Evolutionary conservation across 1,284 basidiomycete species (phyloP).

Genomic region (Fomitiporia mediterranea): DNA sequence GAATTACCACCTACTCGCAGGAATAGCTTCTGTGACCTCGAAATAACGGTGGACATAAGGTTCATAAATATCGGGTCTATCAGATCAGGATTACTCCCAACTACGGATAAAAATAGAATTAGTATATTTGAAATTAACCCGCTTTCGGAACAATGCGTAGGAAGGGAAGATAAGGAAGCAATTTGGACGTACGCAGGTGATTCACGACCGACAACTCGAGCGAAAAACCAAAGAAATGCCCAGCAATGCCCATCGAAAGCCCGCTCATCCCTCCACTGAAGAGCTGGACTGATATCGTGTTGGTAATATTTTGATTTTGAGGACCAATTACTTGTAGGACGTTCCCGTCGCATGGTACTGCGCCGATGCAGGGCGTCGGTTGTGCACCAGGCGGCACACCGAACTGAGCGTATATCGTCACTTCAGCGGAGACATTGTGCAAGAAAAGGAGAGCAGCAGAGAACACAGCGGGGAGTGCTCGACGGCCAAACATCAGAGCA

Average conservation of each 20-base stretch:
- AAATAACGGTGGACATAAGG: conserved; percentile 12
- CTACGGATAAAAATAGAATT: too few relatives aligned
- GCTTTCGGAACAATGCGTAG: not conserved
- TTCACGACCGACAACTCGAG: conserved; percentile 40
- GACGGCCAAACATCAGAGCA: not conserved
- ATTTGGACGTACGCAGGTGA: conserved; percentile 27
- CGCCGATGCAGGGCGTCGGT: conserved; percentile 18
- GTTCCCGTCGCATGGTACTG: conserved; percentile 18
- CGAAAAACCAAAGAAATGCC: conserved; percentile 41
- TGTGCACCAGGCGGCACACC: not conserved
- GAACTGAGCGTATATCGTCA: not conserved
- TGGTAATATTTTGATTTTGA: not conserved
- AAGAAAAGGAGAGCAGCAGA: not conserved
- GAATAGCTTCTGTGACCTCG: conserved; percentile 4
- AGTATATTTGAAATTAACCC: too few relatives aligned
- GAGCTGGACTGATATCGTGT: conserved; percentile 35
- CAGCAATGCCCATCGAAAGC: conserved; percentile 42
- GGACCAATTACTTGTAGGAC: conserved; percentile 5
- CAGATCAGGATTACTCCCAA: conserved; percentile 1
- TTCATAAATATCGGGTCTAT: conserved; percentile 18
- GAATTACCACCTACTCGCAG: conserved; percentile 20
- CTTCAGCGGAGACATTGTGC: conserved; percentile 2
- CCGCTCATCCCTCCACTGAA: conserved; percentile 35
- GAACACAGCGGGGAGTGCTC: not conserved
- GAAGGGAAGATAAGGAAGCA: not conserved